phyloP scores from a whole-genome alignment of 2,329 filamentous ascomycete species.

The Trichoderma sp. region DNA sequence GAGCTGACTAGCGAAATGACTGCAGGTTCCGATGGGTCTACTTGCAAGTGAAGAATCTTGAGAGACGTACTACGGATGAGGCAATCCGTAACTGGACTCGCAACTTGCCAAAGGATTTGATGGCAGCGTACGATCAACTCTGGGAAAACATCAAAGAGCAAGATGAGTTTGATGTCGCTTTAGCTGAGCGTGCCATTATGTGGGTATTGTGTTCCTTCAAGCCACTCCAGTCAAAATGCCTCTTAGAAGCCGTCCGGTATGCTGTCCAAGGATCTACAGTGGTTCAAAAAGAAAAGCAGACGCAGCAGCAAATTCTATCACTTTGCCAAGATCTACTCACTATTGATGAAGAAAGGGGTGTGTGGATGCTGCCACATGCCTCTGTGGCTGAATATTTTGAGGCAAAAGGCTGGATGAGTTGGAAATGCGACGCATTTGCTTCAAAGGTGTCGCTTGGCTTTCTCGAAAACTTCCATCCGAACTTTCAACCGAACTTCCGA shows the following conservation, averaged over 20 bases:
- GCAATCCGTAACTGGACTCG: slow-evolving; percentile 19
- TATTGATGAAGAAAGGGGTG: background rate
- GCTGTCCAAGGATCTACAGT: background rate
- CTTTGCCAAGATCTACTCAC: slow-evolving; percentile 14
- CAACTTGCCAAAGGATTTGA: slow-evolving; percentile 14
- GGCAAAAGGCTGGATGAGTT: background rate
- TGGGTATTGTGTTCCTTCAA: background rate
- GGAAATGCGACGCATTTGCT: background rate
- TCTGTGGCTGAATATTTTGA: slow-evolving; percentile 18
- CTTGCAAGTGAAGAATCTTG: slow-evolving; percentile 21
- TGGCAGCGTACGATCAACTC: slow-evolving; percentile 20
- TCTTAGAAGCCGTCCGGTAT: background rate
- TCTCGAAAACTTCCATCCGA: accelerated
- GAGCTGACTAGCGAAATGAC: background rate
- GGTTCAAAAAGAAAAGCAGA: background rate
- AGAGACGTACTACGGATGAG: background rate
- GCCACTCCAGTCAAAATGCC: background rate
- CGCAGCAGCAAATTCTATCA: background rate
- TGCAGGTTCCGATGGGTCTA: slow-evolving; percentile 25
- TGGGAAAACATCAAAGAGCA: background rate
- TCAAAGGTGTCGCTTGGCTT: background rate
- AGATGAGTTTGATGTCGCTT: background rate
- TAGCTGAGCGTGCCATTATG: slow-evolving; percentile 6
- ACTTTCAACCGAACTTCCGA: too few species aligned
- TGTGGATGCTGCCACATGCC: slow-evolving; percentile 13